Conservation (phyloP, 331 rosid species). For the Cydonia oblonga region DNA sequence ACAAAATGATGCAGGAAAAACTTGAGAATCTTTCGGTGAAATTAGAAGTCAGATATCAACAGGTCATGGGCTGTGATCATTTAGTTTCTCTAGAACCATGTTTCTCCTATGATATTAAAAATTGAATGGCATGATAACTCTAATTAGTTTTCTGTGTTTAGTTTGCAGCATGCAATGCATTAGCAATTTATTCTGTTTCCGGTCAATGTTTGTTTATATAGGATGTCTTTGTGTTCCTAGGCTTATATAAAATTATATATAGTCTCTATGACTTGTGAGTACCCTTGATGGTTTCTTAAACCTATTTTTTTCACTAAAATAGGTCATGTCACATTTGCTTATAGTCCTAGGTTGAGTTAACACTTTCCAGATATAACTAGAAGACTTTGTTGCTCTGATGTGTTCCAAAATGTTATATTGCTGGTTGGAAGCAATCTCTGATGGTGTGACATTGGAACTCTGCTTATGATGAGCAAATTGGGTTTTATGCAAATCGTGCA, state of each 20-base stretch:
- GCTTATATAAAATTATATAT: not conserved
- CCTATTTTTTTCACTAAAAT: not conserved
- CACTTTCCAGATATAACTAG: not conserved
- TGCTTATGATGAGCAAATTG: not conserved
- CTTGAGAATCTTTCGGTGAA: conserved; percentile 38
- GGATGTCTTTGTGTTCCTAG: not conserved
- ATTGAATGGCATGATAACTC: not conserved
- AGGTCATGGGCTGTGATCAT: conserved; percentile 32
- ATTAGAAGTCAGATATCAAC: conserved; percentile 56
- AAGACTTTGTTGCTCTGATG: not conserved
- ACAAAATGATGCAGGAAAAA: conserved; percentile 57
- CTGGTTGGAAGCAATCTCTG: conserved; percentile 1
- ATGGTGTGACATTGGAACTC: not conserved
- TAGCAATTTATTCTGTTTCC: not conserved
- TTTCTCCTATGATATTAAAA: not conserved
- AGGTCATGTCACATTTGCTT: not conserved
- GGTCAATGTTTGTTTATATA: not conserved
- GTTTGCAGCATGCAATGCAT: not conserved
- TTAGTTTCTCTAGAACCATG: not conserved
- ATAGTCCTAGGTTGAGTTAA: not conserved
- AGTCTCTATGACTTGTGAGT: no score
- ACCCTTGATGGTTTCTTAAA: not conserved
- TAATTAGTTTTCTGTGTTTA: not conserved
- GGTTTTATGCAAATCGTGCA: not conserved
- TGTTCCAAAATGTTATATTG: not conserved